Evolutionary conservation across 371 early-diverging fungal species (phyloP).

Genomic region (Mucor mucedo): DNA sequence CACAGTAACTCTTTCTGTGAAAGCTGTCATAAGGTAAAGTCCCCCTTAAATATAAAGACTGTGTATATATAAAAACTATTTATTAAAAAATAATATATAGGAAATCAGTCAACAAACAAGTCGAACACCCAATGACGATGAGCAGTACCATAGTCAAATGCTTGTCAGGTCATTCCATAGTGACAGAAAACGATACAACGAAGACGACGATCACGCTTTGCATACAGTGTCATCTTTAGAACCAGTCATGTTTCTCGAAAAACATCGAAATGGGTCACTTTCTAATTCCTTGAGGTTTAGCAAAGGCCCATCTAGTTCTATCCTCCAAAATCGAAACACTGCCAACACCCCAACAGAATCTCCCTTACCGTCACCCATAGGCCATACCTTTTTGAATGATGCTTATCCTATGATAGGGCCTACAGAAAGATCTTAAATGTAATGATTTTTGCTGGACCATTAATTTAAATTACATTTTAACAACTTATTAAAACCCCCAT

Average conservation of each 20-base stretch:
- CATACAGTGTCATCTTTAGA: constrained; percentile 6
- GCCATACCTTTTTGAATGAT: neutral
- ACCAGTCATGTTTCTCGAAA: constrained; percentile 9
- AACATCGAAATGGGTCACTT: neutral
- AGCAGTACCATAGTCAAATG: constrained; percentile 13
- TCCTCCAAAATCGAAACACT: neutral
- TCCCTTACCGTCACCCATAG: neutral
- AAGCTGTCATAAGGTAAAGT: constrained; percentile 40
- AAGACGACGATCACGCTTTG: neutral
- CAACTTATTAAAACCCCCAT: neutral
- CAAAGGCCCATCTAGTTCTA: neutral
- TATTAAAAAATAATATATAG: neutral
- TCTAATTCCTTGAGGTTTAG: neutral
- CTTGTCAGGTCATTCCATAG: constrained; percentile 14
- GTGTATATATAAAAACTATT: neutral
- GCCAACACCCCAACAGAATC: neutral
- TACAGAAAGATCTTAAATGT: neutral
- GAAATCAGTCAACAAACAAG: constrained; percentile 14
- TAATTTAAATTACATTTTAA: no score
- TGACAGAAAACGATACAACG: neutral
- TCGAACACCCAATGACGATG: constrained; percentile 15
- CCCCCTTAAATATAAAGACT: neutral
- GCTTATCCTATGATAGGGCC: neutral
- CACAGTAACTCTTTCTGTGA: constrained; percentile 29
- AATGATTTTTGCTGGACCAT: no score